Evolutionary conservation across 768 basidiomycete genomes (phyloP).

Genomic region (Daedaleopsis nitida): DNA sequence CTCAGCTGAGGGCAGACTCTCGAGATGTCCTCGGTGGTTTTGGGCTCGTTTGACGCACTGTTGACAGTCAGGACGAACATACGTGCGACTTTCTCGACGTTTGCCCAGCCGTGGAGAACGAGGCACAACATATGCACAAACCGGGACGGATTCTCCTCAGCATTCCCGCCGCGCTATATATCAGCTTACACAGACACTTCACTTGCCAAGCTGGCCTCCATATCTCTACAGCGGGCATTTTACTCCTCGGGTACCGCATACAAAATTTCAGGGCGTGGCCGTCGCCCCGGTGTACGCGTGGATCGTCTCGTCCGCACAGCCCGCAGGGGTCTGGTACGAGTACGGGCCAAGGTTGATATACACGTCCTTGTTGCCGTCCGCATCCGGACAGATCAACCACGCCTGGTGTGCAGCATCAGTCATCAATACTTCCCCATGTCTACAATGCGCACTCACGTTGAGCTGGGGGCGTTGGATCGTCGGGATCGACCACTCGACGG

Average conservation of each 20-base stretch:
- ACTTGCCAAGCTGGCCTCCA: neutral
- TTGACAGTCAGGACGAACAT: too few species aligned
- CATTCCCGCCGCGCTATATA: neutral
- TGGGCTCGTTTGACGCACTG: too few species aligned
- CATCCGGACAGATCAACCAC: conserved; percentile 60
- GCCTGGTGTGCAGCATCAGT: conserved; percentile 33
- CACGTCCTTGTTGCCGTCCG: conserved; percentile 42
- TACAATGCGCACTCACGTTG: conserved; percentile 40
- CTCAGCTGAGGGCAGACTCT: too few species aligned
- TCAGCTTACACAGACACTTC: neutral
- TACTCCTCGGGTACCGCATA: neutral
- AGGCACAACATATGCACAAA: neutral
- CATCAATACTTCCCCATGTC: neutral
- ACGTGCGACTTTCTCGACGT: too few species aligned
- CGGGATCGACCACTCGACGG: conserved; percentile 57
- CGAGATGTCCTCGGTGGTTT: too few species aligned
- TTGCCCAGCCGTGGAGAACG: neutral
- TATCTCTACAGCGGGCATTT: neutral
- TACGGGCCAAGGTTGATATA: conserved; percentile 60
- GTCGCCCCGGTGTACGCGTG: conserved; percentile 61
- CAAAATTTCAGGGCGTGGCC: conserved; percentile 32
- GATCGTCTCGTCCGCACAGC: conserved; percentile 61
- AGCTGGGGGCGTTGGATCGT: conserved; percentile 51
- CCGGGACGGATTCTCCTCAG: neutral
- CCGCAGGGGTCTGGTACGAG: conserved; percentile 56